These are phyloP conservation scores for Globisporangium barbulae DNA, from an alignment of 352 stramenopile species.

Conservation along the genomic window DNA sequence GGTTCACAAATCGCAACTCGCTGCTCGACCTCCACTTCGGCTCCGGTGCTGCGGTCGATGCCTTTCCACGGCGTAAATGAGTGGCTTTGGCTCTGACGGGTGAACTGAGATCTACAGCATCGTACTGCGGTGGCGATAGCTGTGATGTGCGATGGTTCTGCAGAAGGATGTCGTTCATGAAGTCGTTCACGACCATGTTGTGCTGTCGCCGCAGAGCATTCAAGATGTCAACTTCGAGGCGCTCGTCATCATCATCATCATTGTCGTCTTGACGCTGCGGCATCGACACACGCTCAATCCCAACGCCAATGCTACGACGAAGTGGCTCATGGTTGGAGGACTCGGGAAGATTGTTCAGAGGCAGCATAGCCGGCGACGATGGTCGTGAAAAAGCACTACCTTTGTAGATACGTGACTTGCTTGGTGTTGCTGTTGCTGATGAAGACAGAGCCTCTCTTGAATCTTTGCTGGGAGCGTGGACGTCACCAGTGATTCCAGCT, in stretches of 20 bases:
- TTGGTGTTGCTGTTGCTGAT: background rate
- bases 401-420: slow-evolving; percentile 22
- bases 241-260: slow-evolving; percentile 7
- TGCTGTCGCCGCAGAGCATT: slow-evolving; percentile 48
- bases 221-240: slow-evolving; percentile 20
- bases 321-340: background rate
- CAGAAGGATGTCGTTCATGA: slow-evolving; percentile 45
- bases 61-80: background rate
- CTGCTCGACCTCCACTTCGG: background rate
- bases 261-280: slow-evolving; percentile 5
- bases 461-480: background rate
- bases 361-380: slow-evolving; percentile 1
- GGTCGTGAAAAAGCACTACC: slow-evolving; percentile 22
- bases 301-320: background rate
- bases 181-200: slow-evolving; percentile 47
- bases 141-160: slow-evolving; percentile 19
- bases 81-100: background rate
- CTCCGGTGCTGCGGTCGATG: background rate
- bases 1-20: slow-evolving; percentile 17
- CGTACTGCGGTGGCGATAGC: slow-evolving; percentile 10
- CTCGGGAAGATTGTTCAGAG: background rate
- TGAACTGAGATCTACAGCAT: background rate
- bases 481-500: slow-evolving; percentile 2
- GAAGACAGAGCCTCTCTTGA: background rate
- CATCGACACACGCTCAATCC: background rate